A percentile compares a stretch with the other conserved stretches of the same genome.
phyloP scores from a whole-genome alignment of 1,139 yeast species.

The Nematodospora anomalae region DNA sequence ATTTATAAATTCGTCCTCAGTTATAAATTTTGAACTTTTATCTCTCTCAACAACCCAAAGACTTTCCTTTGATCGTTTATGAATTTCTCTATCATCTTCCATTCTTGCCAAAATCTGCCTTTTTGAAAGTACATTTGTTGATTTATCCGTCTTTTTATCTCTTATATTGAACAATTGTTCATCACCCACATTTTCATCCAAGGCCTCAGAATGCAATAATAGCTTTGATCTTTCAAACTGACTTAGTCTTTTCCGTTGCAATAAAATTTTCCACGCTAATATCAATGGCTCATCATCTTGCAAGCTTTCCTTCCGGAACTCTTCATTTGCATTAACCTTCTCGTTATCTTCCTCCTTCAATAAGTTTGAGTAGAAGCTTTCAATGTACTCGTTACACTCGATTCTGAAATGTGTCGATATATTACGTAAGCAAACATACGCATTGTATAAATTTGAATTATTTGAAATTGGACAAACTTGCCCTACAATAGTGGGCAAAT shows the following conservation, averaged over 20 bases:
- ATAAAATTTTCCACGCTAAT: conserved; percentile 50
- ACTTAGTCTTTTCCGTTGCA: conserved; percentile 49
- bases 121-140: conserved; percentile 35
- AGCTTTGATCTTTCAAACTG: conserved; percentile 47
- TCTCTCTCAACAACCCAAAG: conserved; percentile 67
- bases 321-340: conserved; percentile 32
- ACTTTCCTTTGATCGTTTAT: conserved; percentile 73
- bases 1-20: conserved; percentile 57
- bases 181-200: conserved; percentile 27
- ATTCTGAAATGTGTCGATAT: conserved; percentile 39
- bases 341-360: conserved; percentile 37
- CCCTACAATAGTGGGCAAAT: conserved; percentile 49
- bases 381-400: conserved; percentile 25
- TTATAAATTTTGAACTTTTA: conserved; percentile 33
- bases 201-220: conserved; percentile 27
- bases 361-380: conserved; percentile 28
- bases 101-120: conserved; percentile 69
- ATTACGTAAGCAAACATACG: conserved; percentile 38
- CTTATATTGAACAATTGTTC: conserved; percentile 33
- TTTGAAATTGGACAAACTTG: conserved; percentile 52
- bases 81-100: conserved; percentile 86
- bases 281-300: conserved; percentile 34
- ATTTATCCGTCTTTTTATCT: conserved; percentile 20
- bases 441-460: conserved; percentile 50
- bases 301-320: conserved; percentile 28